Evolutionary conservation across 345 rosid species (phyloP).

Genomic region (Lepidium africanum): DNA sequence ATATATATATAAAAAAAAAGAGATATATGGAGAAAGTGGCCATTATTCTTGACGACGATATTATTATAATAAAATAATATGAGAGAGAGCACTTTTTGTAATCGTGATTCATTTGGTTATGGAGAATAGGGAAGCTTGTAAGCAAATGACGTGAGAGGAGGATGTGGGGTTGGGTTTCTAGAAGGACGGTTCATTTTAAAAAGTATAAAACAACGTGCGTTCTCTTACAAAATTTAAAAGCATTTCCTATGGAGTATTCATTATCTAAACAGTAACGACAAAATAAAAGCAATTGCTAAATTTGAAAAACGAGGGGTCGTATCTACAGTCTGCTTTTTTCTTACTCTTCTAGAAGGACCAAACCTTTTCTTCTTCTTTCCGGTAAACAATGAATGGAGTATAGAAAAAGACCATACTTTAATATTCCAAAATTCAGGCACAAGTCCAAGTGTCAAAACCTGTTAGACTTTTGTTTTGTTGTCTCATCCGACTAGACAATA

Average conservation of each 20-base stretch:
- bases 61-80: background rate
- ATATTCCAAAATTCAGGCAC: background rate
- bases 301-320: background rate
- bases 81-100: background rate
- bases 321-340: background rate
- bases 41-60: slow-evolving; percentile 20
- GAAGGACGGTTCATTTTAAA: slow-evolving; percentile 10
- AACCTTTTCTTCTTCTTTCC: background rate
- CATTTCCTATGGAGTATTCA: too few relatives aligned
- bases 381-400: too few relatives aligned
- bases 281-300: slow-evolving; percentile 18
- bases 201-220: slow-evolving; percentile 13
- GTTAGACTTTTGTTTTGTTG: background rate
- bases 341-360: slow-evolving; percentile 21
- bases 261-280: background rate
- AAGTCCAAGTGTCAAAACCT: slow-evolving; percentile 5
- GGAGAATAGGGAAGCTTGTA: background rate
- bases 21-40: slow-evolving; percentile 3
- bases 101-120: background rate
- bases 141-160: slow-evolving; percentile 13
- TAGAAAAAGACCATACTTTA: too few relatives aligned
- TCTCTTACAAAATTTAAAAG: background rate
- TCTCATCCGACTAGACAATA: too few relatives aligned
- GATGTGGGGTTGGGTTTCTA: slow-evolving; percentile 20
- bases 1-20: background rate